A percentile compares a stretch with the other conserved stretches of the same genome.
phyloP scores from a whole-genome alignment of 805 yeast species.

The Candida sphagnicola region DNA sequence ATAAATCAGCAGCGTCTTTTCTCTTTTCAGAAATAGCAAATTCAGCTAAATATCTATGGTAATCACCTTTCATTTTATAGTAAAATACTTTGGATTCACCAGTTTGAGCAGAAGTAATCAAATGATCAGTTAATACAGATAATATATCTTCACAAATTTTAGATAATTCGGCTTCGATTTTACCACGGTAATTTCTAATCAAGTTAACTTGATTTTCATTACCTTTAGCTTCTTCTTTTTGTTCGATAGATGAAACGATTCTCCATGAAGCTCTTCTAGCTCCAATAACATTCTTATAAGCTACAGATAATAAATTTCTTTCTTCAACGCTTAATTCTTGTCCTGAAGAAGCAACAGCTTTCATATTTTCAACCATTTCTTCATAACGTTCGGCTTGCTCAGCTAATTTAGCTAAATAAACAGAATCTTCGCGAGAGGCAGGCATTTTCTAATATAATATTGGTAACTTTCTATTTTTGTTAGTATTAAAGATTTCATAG shows the following conservation, averaged over 20 bases:
- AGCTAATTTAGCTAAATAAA: constrained; percentile 95
- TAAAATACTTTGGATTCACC: constrained; percentile 98
- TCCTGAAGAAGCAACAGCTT: constrained; percentile 93
- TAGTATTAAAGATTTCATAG: background rate
- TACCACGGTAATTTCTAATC: constrained; percentile 91
- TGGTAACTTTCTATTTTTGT: background rate
- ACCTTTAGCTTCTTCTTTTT: constrained; percentile 96
- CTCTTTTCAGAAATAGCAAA: constrained; percentile 89
- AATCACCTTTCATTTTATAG: constrained; percentile 99
- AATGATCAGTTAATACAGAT: constrained; percentile 79
- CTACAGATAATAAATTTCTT: constrained; percentile 94
- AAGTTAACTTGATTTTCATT: constrained; percentile 84
- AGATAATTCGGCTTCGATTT: constrained; percentile 88
- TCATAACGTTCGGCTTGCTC: constrained; percentile 99
- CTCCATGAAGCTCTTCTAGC: constrained; percentile 99
- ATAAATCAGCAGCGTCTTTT: constrained; percentile 86
- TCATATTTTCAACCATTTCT: constrained; percentile 99
- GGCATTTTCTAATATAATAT: constrained; percentile 44
- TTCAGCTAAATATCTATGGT: constrained; percentile 98
- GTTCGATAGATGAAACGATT: constrained; percentile 96
- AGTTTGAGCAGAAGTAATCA: constrained; percentile 90
- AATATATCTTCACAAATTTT: constrained; percentile 93
- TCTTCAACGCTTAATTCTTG: constrained; percentile 96
- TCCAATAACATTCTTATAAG: constrained; percentile 97
- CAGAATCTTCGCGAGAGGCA: constrained; percentile 94